A percentile compares a stretch with the other conserved stretches of the same genome.
Evolutionary conservation across 202 grass and related monocot species (phyloP).

Genomic region (Miscanthus sacchariflorus): DNA sequence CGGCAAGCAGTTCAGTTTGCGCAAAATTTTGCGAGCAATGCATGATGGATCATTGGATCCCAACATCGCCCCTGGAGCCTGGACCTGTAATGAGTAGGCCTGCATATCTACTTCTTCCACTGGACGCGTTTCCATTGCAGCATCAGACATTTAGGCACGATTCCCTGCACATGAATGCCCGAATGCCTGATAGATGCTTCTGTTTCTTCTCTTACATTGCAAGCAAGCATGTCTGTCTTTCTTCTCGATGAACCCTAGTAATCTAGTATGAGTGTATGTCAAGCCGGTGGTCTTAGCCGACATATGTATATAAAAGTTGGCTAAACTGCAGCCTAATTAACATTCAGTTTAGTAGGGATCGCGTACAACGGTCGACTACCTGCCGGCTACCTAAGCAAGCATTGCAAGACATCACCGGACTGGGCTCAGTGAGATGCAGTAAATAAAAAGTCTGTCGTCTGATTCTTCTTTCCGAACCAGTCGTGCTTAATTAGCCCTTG

Average conservation of each 20-base stretch:
- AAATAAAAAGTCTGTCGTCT: neutral
- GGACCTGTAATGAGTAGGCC: constrained; percentile 33
- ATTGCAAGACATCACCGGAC: constrained; percentile 9
- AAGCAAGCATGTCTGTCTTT: constrained; percentile 42
- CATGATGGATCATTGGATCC: constrained; percentile 29
- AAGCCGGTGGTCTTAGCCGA: constrained; percentile 39
- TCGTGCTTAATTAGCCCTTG: constrained; percentile 22
- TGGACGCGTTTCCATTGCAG: neutral
- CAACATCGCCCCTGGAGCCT: neutral
- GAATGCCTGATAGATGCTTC: neutral
- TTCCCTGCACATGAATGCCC: constrained; percentile 21
- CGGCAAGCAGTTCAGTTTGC: neutral
- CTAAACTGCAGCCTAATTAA: neutral
- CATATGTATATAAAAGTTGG: constrained; percentile 36
- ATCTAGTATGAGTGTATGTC: neutral
- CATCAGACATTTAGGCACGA: constrained; percentile 9
- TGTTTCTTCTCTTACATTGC: constrained; percentile 45
- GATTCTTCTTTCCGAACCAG: neutral
- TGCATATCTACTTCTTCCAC: constrained; percentile 32
- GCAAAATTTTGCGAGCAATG: neutral
- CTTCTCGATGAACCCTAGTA: constrained; percentile 39
- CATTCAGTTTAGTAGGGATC: constrained; percentile 26
- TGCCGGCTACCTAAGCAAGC: neutral
- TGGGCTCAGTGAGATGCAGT: neutral
- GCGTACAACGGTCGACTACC: constrained; percentile 28